phyloP scores from a whole-genome alignment of 176 grass and related monocot genomes.

The Elymus sibiricus region DNA sequence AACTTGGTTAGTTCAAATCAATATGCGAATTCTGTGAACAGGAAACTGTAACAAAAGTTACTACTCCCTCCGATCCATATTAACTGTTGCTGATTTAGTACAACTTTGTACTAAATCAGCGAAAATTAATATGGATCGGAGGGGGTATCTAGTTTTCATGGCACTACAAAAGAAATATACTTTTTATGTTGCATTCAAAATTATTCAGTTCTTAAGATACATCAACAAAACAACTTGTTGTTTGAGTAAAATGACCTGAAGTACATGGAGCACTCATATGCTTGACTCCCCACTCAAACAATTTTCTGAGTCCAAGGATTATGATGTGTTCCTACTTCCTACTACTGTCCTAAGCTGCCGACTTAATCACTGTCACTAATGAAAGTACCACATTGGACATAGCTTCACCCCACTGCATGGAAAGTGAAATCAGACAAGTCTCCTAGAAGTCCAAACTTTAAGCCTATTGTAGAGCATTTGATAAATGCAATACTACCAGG shows the following conservation, averaged over 20 bases:
- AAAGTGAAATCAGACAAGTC: conserved; percentile 40
- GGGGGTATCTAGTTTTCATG: not conserved
- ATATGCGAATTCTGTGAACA: not conserved
- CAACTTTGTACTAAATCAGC: no score
- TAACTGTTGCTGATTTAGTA: no score
- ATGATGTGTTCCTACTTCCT: conserved; percentile 9
- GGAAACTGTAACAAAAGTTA: not conserved
- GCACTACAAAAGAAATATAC: not conserved
- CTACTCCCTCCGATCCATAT: no score
- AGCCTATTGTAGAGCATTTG: conserved; percentile 2
- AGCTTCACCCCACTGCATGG: not conserved
- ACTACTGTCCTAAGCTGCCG: not conserved
- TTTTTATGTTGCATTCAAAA: not conserved
- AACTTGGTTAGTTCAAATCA: not conserved
- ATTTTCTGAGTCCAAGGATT: not conserved
- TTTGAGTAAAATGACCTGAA: conserved; percentile 3
- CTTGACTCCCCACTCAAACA: not conserved
- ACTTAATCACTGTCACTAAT: conserved; percentile 3
- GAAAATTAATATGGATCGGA: no score
- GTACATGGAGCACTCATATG: not conserved
- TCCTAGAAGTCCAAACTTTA: conserved; percentile 28
- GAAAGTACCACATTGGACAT: not conserved
- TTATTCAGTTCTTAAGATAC: conserved; percentile 3
- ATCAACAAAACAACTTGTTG: not conserved
- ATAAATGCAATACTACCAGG: not conserved